Conservation (phyloP, 805 yeast genomes). For the Saccharomycodes ludwigii region DNA sequence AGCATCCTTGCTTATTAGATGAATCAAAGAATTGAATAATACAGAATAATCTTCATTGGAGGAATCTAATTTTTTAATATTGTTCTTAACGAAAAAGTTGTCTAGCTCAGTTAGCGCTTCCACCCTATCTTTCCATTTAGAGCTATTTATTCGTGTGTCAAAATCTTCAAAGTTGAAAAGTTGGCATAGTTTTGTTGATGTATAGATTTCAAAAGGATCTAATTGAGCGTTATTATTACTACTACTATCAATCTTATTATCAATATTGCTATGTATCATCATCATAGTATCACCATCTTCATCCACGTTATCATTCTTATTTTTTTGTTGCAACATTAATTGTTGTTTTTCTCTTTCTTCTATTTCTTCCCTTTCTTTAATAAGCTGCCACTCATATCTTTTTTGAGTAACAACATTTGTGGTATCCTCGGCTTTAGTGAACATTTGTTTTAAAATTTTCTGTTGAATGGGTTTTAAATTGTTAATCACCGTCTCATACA, state of each 20-base stretch:
- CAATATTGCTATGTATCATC: no score
- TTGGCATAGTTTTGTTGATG: not conserved
- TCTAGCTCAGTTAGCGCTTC: constrained; percentile 63
- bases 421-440: constrained; percentile 36
- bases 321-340: not conserved
- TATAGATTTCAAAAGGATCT: constrained; percentile 54
- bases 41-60: constrained; percentile 49
- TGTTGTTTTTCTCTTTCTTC: not conserved
- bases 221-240: constrained; percentile 17
- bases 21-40: constrained; percentile 51
- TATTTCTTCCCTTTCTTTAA: constrained; percentile 1
- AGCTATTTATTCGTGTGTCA: constrained; percentile 37
- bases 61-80: constrained; percentile 41
- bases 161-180: constrained; percentile 35
- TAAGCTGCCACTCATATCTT: constrained; percentile 1
- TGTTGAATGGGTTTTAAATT: constrained; percentile 86
- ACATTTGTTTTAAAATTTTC: constrained; percentile 62
- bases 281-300: constrained; percentile 28
- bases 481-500: constrained; percentile 48
- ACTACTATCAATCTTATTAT: not conserved
- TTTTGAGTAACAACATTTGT: constrained; percentile 6
- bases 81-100: constrained; percentile 28
- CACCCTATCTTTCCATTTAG: constrained; percentile 87
- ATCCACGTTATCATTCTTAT: constrained; percentile 11
- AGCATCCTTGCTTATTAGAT: constrained; percentile 66